These are phyloP conservation scores for Talaromyces borbonicus DNA, from an alignment of 495 filamentous ascomycete species.

Conservation along the genomic window DNA sequence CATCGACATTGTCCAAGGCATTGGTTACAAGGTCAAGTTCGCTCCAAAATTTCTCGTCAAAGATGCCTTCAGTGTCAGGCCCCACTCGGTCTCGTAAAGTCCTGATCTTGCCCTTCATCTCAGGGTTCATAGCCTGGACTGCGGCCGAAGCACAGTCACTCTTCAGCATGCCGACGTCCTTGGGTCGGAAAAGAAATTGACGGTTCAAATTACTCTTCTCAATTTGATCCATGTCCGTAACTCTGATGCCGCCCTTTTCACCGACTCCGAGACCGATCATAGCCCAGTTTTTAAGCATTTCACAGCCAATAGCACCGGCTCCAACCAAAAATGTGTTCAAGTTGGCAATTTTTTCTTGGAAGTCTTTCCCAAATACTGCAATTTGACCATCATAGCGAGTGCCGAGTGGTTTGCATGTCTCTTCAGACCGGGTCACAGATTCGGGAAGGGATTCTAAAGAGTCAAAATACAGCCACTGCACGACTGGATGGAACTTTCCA, in stretches of 20 bases:
- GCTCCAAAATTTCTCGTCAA: conserved; percentile 92
- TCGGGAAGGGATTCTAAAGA: conserved; percentile 87
- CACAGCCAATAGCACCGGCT: conserved; percentile 94
- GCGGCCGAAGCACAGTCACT: conserved; percentile 88
- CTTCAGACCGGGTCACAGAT: conserved; percentile 64
- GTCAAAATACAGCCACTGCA: conserved; percentile 95
- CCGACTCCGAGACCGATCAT: conserved; percentile 94
- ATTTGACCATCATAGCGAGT: conserved; percentile 95
- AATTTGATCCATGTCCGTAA: conserved; percentile 97
- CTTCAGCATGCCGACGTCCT: conserved; percentile 95
- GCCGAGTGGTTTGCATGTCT: conserved; percentile 71
- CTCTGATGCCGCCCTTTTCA: conserved; percentile 74
- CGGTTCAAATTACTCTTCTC: conserved; percentile 99
- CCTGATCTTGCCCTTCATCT: conserved; percentile 74
- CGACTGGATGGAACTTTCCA: conserved; percentile 89
- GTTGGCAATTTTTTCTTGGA: conserved; percentile 86
- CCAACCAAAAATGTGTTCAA: conserved; percentile 89
- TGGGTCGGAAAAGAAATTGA: conserved; percentile 90
- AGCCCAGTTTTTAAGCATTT: conserved; percentile 99
- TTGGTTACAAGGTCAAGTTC: conserved; percentile 89
- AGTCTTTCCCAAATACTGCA: conserved; percentile 88
- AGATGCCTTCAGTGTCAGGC: conserved; percentile 85
- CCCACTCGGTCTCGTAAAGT: conserved; percentile 84
- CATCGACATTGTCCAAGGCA: conserved; percentile 95
- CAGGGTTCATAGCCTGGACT: conserved; percentile 89